A percentile compares a stretch with the other conserved stretches of the same genome.
Evolutionary conservation across 768 basidiomycete genomes (phyloP).

Genomic region (Phaeotremella fagi): DNA sequence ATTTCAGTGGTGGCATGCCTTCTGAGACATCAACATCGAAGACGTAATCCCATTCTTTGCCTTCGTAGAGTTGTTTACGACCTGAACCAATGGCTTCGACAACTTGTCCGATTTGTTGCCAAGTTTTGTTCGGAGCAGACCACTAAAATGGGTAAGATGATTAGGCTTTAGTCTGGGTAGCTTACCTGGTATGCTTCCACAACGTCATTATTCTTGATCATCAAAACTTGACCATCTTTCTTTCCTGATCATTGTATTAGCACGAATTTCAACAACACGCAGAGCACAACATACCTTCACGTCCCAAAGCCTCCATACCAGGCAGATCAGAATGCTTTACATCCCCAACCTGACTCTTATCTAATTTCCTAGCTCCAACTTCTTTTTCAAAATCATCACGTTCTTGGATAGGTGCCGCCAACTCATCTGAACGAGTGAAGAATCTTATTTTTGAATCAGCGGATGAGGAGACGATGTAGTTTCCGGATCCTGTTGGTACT

Average conservation of each 20-base stretch:
- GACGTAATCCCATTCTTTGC: slow-evolving; percentile 98
- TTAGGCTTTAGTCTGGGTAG: background rate
- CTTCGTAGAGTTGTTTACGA: slow-evolving; percentile 86
- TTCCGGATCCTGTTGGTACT: slow-evolving; percentile 51
- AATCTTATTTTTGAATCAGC: slow-evolving; percentile 84
- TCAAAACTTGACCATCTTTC: slow-evolving; percentile 87
- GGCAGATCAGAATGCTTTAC: slow-evolving; percentile 87
- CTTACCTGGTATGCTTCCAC: slow-evolving; percentile 88
- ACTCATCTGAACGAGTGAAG: slow-evolving; percentile 64
- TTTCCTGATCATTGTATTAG: slow-evolving; percentile 56
- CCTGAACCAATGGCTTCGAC: slow-evolving; percentile 87
- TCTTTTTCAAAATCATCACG: slow-evolving; percentile 53
- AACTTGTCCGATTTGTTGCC: slow-evolving; percentile 94
- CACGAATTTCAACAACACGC: slow-evolving; percentile 1
- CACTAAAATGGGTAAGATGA: slow-evolving; percentile 56
- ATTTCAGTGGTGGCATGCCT: slow-evolving; percentile 82
- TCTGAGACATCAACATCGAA: slow-evolving; percentile 96
- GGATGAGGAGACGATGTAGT: slow-evolving; percentile 85
- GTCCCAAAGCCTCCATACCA: slow-evolving; percentile 69
- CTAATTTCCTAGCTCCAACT: slow-evolving; percentile 71
- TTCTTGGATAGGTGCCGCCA: slow-evolving; percentile 66
- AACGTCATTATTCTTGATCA: slow-evolving; percentile 71
- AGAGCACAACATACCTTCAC: slow-evolving; percentile 57
- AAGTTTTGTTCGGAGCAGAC: slow-evolving; percentile 63
- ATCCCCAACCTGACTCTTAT: slow-evolving; percentile 83